Evolutionary conservation across 768 basidiomycete genomes (phyloP).

Genomic region (Leucosporidium yakuticum): DNA sequence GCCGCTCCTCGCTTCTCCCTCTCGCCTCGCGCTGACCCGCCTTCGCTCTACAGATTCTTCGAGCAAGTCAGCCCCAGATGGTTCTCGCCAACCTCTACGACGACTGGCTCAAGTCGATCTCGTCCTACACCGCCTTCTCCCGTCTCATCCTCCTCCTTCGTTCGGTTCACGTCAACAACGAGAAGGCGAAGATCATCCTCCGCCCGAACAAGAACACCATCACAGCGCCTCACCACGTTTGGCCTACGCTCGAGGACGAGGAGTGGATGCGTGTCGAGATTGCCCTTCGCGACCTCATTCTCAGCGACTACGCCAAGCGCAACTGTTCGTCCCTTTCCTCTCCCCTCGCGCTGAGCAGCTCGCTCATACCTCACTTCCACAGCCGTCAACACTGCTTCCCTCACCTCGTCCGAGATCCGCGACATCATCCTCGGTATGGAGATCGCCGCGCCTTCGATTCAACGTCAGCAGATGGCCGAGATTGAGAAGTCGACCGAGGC

Average conservation of each 20-base stretch:
- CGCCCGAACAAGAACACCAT: slow-evolving; percentile 96
- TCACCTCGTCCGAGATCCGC: slow-evolving; percentile 92
- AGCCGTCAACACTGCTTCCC: slow-evolving; percentile 94
- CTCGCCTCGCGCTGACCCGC: neutral
- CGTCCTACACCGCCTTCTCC: slow-evolving; percentile 98
- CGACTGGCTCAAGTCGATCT: slow-evolving; percentile 98
- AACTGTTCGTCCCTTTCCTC: slow-evolving; percentile 48
- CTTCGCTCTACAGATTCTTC: slow-evolving; percentile 44
- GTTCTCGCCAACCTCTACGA: slow-evolving; percentile 97
- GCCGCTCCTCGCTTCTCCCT: slow-evolving; percentile 40
- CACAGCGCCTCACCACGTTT: slow-evolving; percentile 95
- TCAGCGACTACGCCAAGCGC: slow-evolving; percentile 92
- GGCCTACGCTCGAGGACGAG: slow-evolving; percentile 86
- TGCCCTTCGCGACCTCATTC: slow-evolving; percentile 93
- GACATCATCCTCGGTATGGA: slow-evolving; percentile 99
- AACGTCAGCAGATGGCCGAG: slow-evolving; percentile 99
- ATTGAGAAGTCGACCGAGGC: slow-evolving; percentile 94
- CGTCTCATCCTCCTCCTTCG: slow-evolving; percentile 93
- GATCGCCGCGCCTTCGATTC: slow-evolving; percentile 83
- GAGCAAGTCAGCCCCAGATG: slow-evolving; percentile 98
- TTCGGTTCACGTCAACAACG: slow-evolving; percentile 97
- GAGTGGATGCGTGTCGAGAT: slow-evolving; percentile 99
- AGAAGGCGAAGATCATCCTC: slow-evolving; percentile 97
- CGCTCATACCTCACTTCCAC: neutral
- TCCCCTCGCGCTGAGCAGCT: neutral